Evolutionary conservation across 176 grass and related monocot genomes (phyloP), one percentile per base, ranked within the genome.

Genomic region (Microstegium vimineum): DNA sequence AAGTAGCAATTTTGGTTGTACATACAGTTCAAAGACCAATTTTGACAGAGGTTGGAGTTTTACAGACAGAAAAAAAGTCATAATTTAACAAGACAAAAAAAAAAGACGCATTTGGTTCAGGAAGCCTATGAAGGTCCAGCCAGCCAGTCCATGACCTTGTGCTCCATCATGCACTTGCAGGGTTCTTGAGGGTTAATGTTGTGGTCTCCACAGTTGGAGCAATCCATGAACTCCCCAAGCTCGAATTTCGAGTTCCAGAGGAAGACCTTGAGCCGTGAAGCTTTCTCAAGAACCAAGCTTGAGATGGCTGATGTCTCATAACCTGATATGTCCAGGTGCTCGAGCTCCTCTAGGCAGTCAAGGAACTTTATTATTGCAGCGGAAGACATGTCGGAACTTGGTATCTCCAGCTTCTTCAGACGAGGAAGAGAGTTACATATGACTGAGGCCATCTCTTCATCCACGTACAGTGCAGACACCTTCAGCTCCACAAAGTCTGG

Each of bases 251-350:
- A 91, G 71, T 86, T 85, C 92, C 92, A 94, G 33, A 91, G 43
- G 17, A 94, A 94, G 36, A 78, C 64, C 28, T 91, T 86, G 13
- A 94, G 79, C 14, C 80, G 88, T 6, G 83, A 88, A 89, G 86
- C 83, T 80, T 94, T 94, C 13, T 27, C 38, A 9, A 94, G 83
- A 31, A 94, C 74, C 1, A 4, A 17, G 73, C 78, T 75, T 67
- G 89, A 91, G 83, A 94, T 89, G 0, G 34, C 33, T 0, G 92
- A 91, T 59, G 73, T 94, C 71, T 86, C 75, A 22, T 94, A 91
- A 45, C 92, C 92, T 47, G 92, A 94, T 38, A 94, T 94, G 51
- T 94, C 89, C 76, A 94, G 61, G 77, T 91, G 79, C 66, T 91
- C 89, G 4, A 94, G 86, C 61, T 86, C 76, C 83, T 86, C 87